These are phyloP conservation scores for Macrolepiota dolichaula DNA, from an alignment of 768 basidiomycete species.

Conservation along the genomic window DNA sequence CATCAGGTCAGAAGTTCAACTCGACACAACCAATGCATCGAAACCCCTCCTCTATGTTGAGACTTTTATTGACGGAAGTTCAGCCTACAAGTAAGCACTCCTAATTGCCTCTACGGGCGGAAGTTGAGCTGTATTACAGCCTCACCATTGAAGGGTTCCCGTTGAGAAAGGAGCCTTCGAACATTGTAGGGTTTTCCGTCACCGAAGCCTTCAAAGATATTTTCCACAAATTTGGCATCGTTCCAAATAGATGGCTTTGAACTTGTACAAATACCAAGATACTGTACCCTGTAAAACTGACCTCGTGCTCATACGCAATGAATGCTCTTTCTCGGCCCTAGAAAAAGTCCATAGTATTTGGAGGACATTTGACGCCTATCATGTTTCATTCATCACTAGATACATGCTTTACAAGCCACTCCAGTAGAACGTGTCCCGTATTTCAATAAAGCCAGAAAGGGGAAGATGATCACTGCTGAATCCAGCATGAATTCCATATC, in stretches of 20 bases:
- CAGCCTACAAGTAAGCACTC: conserved; percentile 46
- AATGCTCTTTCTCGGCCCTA: too few relatives aligned
- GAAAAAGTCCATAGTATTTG: too few relatives aligned
- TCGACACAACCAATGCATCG: conserved; percentile 56
- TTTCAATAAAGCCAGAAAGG: conserved; percentile 20
- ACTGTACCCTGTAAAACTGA: too few relatives aligned
- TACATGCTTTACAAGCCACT: conserved; percentile 22
- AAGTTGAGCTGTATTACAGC: conserved; percentile 22
- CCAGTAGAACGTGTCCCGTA: conserved; percentile 25
- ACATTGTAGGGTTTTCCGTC: conserved; percentile 44
- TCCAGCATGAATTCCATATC: conserved; percentile 48
- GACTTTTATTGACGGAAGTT: conserved; percentile 56
- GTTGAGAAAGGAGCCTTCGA: conserved; percentile 36
- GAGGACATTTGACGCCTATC: too few relatives aligned
- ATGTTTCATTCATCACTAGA: neutral
- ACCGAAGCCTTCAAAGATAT: conserved; percentile 48
- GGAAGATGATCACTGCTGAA: conserved; percentile 29
- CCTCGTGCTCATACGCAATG: too few relatives aligned
- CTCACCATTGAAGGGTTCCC: conserved; percentile 47
- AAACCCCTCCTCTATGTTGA: conserved; percentile 54
- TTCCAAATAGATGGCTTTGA: conserved; percentile 57
- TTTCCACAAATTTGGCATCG: conserved; percentile 53
- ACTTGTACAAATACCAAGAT: neutral
- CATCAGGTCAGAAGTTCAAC: conserved; percentile 60
- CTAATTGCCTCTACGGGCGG: neutral